Evolutionary conservation across 192 early-diverging fungal species (phyloP).

Genomic region (Blastocladiella britannica): DNA sequence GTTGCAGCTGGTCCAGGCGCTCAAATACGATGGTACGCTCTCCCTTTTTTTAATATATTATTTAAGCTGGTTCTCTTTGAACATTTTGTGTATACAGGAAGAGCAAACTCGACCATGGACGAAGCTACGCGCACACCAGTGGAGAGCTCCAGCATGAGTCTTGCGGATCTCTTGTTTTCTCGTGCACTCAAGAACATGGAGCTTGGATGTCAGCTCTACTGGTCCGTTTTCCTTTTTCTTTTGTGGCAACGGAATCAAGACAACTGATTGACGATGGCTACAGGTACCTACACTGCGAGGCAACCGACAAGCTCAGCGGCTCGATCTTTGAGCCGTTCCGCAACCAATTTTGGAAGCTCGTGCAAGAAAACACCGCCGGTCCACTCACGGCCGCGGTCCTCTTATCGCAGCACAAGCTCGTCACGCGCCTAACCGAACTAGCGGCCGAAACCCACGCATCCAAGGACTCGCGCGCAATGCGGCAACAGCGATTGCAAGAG

Average conservation of each 20-base stretch:
- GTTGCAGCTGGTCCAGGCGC: conserved; percentile 90
- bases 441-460: no score
- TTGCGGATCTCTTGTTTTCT: conserved; percentile 80
- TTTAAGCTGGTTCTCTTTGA: conserved; percentile 8
- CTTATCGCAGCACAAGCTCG: no score
- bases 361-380: no score
- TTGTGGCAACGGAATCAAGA: no score
- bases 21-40: conserved; percentile 75
- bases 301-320: conserved; percentile 59
- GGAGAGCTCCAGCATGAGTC: no score
- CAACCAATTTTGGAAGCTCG: conserved; percentile 59
- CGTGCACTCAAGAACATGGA: conserved; percentile 60
- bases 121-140: background rate
- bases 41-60: conserved; percentile 5
- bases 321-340: conserved; percentile 73
- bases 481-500: no score
- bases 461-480: no score
- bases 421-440: no score
- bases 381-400: no score
- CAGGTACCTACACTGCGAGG: conserved; percentile 92
- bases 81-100: conserved; percentile 18
- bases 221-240: conserved; percentile 25
- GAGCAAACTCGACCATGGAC: conserved; percentile 9
- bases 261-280: background rate
- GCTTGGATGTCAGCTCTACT: conserved; percentile 86